Evolutionary conservation across 768 basidiomycete genomes (phyloP).

Genomic region (Bullera alba): DNA sequence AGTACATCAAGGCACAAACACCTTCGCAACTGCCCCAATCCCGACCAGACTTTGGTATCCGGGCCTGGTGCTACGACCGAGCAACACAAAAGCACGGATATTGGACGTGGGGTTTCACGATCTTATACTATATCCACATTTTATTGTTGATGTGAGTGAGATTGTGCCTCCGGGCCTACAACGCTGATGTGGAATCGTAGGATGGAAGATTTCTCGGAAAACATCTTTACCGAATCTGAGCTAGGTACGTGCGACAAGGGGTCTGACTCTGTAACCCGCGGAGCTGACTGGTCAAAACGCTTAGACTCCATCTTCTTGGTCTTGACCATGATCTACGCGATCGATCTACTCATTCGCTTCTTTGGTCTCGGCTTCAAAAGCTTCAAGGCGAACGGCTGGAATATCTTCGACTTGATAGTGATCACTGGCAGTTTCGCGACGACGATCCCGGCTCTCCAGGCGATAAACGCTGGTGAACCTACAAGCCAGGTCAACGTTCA

Average conservation of each 20-base stretch:
- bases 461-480: slow-evolving; percentile 16
- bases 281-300: slow-evolving; percentile 3
- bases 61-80: slow-evolving; percentile 84
- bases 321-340: slow-evolving; percentile 62
- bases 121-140: slow-evolving; percentile 73
- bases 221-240: slow-evolving; percentile 49
- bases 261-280: not conserved
- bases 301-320: slow-evolving; percentile 70
- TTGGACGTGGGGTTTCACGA: slow-evolving; percentile 77
- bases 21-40: slow-evolving; percentile 73
- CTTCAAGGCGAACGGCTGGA: slow-evolving; percentile 90
- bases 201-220: slow-evolving; percentile 67
- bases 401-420: slow-evolving; percentile 76
- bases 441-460: slow-evolving; percentile 61
- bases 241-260: slow-evolving; percentile 2
- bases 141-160: slow-evolving; percentile 59
- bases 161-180: not conserved
- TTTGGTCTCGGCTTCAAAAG: slow-evolving; percentile 76
- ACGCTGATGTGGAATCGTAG: slow-evolving; percentile 49
- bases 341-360: slow-evolving; percentile 71
- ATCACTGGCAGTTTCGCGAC: slow-evolving; percentile 76
- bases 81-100: slow-evolving; percentile 87
- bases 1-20: slow-evolving; percentile 74
- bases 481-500: slow-evolving; percentile 25
- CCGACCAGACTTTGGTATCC: slow-evolving; percentile 54